A percentile compares a stretch with the other conserved stretches of the same genome.
These are phyloP conservation scores for Boeremia lycopersici DNA, from an alignment of 2,329 filamentous ascomycete species.

Conservation along the genomic window DNA sequence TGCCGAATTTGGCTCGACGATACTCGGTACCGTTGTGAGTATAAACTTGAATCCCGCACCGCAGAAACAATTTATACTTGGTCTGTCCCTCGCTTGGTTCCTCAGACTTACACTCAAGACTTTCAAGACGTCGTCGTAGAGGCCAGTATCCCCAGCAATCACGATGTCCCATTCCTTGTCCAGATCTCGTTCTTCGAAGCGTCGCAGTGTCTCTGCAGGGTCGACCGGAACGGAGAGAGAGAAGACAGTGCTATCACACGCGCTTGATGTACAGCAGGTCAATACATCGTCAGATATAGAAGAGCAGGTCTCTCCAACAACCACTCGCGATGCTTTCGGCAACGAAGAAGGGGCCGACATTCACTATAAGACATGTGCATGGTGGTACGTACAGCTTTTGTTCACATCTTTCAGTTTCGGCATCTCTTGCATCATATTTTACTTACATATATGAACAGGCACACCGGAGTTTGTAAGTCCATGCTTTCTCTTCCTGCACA, in stretches of 20 bases:
- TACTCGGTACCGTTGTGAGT: no score
- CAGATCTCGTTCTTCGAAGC: background rate
- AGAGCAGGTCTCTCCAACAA: conserved; percentile 6
- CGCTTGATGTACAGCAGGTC: background rate
- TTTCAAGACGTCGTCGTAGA: no score
- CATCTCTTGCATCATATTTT: background rate
- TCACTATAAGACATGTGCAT: conserved; percentile 59
- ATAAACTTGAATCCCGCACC: no score
- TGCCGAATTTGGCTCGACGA: background rate
- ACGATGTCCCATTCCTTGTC: background rate
- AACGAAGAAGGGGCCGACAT: conserved; percentile 49
- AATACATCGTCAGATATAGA: conserved; percentile 18
- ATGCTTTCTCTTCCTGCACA: background rate
- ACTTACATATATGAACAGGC: conserved; percentile 34
- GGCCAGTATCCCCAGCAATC: no score
- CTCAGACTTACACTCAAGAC: no score
- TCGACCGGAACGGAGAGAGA: background rate
- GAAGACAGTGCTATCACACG: background rate
- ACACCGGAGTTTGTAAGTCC: conserved; percentile 50
- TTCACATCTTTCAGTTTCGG: background rate
- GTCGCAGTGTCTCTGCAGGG: background rate
- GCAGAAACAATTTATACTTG: no score
- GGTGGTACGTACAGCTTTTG: conserved; percentile 47
- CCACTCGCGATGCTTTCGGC: conserved; percentile 27
- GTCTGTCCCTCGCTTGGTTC: no score